phyloP scores from a whole-genome alignment of 179 eudicot genomes.

The Carnegiea gigantea region DNA sequence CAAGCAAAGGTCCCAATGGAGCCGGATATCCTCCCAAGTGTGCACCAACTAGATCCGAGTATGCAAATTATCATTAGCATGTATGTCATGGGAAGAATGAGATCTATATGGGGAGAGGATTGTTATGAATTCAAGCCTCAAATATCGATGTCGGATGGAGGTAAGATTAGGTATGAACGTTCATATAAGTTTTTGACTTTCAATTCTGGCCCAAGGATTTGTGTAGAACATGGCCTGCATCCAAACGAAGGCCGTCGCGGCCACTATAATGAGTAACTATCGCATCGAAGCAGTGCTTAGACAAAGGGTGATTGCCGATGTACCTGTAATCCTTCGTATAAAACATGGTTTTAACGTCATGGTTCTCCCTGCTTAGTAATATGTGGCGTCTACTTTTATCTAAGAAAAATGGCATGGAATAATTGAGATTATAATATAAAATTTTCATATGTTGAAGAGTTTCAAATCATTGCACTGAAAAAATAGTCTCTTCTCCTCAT shows the following conservation, averaged over 20 bases:
- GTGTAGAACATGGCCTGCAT: slow-evolving; percentile 40
- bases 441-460: too few relatives aligned
- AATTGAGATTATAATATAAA: too few relatives aligned
- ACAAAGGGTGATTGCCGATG: slow-evolving; percentile 9
- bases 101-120: slow-evolving; percentile 45
- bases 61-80: slow-evolving; percentile 25
- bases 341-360: slow-evolving; percentile 28
- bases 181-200: slow-evolving; percentile 46
- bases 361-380: background rate
- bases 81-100: slow-evolving; percentile 50
- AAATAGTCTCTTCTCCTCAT: too few relatives aligned
- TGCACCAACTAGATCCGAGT: background rate
- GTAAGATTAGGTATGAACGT: slow-evolving; percentile 36
- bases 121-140: slow-evolving; percentile 46
- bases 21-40: slow-evolving; percentile 41
- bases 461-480: too few relatives aligned
- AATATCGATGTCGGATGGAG: slow-evolving; percentile 41
- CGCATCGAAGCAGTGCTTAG: slow-evolving; percentile 23
- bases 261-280: slow-evolving; percentile 33
- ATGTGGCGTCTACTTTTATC: too few relatives aligned
- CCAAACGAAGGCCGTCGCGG: slow-evolving; percentile 33
- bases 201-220: slow-evolving; percentile 51
- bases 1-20: slow-evolving; percentile 30
- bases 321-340: slow-evolving; percentile 22
- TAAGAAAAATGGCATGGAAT: too few relatives aligned